Evolutionary conservation across 768 basidiomycete species (phyloP).

Genomic region (Obba rivulosa): DNA sequence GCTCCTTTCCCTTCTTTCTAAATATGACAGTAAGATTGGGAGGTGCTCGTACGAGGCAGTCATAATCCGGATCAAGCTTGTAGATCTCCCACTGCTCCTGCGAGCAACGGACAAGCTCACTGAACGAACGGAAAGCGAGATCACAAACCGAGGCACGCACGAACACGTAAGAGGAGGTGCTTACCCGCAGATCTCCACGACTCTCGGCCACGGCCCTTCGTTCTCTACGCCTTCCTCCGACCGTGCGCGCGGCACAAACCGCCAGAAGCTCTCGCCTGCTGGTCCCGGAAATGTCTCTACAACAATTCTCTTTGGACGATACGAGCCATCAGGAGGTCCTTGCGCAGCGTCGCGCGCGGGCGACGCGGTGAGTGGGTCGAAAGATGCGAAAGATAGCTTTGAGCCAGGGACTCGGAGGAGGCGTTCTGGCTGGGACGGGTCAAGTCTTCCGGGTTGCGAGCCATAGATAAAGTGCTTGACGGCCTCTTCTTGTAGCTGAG

Average conservation of each 20-base stretch:
- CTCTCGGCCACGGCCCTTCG: constrained; percentile 69
- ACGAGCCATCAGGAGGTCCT: constrained; percentile 37
- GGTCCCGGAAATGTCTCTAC: constrained; percentile 51
- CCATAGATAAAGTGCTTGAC: constrained; percentile 27
- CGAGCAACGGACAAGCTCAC: constrained; percentile 44
- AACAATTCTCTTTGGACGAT: constrained; percentile 66
- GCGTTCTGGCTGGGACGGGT: constrained; percentile 55
- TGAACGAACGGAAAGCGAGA: constrained; percentile 17
- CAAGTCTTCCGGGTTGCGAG: constrained; percentile 56
- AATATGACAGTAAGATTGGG: constrained; percentile 19
- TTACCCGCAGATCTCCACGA: constrained; percentile 67
- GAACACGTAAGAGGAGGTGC: constrained; percentile 12
- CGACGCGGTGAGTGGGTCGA: constrained; percentile 64
- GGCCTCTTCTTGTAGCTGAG: not conserved
- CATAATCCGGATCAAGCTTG: constrained; percentile 73
- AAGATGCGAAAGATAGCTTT: constrained; percentile 66
- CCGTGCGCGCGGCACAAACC: constrained; percentile 71
- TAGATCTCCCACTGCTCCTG: constrained; percentile 87
- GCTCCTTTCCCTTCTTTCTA: constrained; percentile 2
- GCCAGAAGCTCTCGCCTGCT: constrained; percentile 57
- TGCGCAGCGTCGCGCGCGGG: constrained; percentile 30
- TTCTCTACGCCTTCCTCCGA: constrained; percentile 50
- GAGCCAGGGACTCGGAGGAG: constrained; percentile 57
- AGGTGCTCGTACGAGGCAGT: constrained; percentile 45
- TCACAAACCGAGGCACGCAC: not conserved